phyloP scores from a whole-genome alignment of 2,329 filamentous ascomycete species.

The Nemania serpens region DNA sequence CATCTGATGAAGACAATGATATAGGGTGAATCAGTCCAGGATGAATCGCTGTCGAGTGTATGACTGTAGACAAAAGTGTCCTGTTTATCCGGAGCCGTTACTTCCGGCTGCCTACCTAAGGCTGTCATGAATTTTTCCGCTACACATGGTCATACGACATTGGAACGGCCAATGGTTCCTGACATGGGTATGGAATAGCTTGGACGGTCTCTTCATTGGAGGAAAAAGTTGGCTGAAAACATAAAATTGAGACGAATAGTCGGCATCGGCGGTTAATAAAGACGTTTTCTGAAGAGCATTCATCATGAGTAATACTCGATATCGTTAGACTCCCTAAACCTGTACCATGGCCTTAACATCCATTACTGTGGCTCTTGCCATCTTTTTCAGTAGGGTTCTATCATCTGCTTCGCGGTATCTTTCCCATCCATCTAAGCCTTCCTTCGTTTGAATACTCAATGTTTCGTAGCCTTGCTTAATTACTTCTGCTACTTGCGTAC shows the following conservation, averaged over 20 bases:
- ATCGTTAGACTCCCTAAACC: constrained; percentile 34
- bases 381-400: constrained; percentile 82
- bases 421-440: constrained; percentile 85
- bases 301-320: constrained; percentile 16
- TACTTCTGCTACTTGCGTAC: constrained; percentile 81
- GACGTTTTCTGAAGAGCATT: neutral
- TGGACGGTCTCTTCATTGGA: neutral
- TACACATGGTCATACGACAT: neutral
- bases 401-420: constrained; percentile 86
- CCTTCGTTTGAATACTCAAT: constrained; percentile 85
- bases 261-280: neutral
- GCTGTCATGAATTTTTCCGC: neutral
- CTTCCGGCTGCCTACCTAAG: constrained; percentile 18
- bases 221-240: neutral
- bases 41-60: neutral
- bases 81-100: constrained; percentile 21
- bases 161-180: neutral
- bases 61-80: constrained; percentile 13
- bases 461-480: constrained; percentile 98
- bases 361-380: constrained; percentile 75
- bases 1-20: neutral
- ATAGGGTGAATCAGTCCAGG: constrained; percentile 1
- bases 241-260: no score
- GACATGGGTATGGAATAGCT: neutral
- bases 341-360: constrained; percentile 60